phyloP scores from a whole-genome alignment of 148 eudicot species.

The Chenopodium berlandieri region DNA sequence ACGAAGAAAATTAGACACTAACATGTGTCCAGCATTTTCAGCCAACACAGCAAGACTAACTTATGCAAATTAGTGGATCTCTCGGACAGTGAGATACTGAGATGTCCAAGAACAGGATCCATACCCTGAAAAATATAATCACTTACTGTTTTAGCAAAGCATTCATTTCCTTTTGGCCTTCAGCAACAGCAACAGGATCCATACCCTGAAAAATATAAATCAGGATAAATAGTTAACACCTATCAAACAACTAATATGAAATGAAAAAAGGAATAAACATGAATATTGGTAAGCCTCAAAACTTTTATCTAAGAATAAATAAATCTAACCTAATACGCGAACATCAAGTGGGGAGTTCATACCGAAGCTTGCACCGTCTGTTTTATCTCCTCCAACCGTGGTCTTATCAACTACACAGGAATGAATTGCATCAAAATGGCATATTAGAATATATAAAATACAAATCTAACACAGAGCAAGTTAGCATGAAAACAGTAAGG shows the following conservation, averaged over 20 bases:
- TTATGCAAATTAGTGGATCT: neutral
- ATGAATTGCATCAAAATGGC: neutral
- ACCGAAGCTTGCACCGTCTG: conserved; percentile 58
- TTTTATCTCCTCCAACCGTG: conserved; percentile 54
- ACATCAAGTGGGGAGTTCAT: conserved; percentile 24
- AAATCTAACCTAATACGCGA: neutral
- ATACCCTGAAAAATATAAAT: conserved; percentile 40
- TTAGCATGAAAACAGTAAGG: neutral
- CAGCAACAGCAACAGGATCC: conserved; percentile 59
- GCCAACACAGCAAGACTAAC: neutral
- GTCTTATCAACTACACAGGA: conserved; percentile 54
- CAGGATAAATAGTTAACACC: neutral
- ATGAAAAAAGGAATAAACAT: neutral
- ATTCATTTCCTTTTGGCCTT: conserved; percentile 47
- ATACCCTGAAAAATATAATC: too few species aligned
- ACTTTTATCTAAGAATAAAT: neutral
- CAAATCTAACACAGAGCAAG: neutral
- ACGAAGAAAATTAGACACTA: neutral
- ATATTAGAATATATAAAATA: neutral
- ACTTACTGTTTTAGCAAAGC: conserved; percentile 59
- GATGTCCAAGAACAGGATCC: too few species aligned
- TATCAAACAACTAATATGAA: neutral
- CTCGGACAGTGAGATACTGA: neutral
- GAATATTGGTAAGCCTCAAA: neutral
- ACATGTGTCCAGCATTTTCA: neutral